phyloP scores from a whole-genome alignment of 2,329 filamentous ascomycete genomes.

The Colletotrichum euphorbiae region DNA sequence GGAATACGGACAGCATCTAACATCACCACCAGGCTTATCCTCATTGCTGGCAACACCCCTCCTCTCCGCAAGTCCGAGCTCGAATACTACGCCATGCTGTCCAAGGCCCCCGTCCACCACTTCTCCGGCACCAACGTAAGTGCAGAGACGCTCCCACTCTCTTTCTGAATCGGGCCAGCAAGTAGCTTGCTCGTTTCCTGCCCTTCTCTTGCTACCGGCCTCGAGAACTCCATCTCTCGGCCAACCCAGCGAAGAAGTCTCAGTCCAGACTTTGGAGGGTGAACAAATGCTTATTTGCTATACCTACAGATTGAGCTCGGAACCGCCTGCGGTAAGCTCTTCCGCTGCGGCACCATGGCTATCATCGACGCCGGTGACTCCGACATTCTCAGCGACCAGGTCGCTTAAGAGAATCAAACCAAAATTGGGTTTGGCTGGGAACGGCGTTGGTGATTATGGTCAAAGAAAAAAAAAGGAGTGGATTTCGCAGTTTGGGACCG shows the following conservation, averaged over 20 bases:
- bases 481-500: constrained; percentile 28
- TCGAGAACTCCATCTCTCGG: constrained; percentile 49
- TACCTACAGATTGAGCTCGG: constrained; percentile 89
- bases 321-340: constrained; percentile 98
- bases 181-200: constrained; percentile 35
- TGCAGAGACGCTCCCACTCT: constrained; percentile 47
- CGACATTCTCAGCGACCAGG: constrained; percentile 89
- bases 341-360: constrained; percentile 97
- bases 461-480: constrained; percentile 28
- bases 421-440: constrained; percentile 33
- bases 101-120: constrained; percentile 96
- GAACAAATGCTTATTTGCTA: constrained; percentile 67
- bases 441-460: constrained; percentile 57
- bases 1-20: background rate
- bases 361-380: constrained; percentile 98
- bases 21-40: constrained; percentile 82
- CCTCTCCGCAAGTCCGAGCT: constrained; percentile 98
- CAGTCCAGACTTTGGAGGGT: constrained; percentile 86
- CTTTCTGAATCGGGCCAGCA: constrained; percentile 2
- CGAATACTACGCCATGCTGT: constrained; percentile 93
- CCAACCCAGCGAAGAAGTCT: constrained; percentile 93
- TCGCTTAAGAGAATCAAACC: constrained; percentile 60
- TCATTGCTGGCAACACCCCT: constrained; percentile 93
- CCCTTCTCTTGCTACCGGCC: constrained; percentile 46
- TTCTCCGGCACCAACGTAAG: constrained; percentile 99